These are phyloP conservation scores for Cytidiella melzeri DNA, from an alignment of 768 basidiomycete species.

Conservation along the genomic window DNA sequence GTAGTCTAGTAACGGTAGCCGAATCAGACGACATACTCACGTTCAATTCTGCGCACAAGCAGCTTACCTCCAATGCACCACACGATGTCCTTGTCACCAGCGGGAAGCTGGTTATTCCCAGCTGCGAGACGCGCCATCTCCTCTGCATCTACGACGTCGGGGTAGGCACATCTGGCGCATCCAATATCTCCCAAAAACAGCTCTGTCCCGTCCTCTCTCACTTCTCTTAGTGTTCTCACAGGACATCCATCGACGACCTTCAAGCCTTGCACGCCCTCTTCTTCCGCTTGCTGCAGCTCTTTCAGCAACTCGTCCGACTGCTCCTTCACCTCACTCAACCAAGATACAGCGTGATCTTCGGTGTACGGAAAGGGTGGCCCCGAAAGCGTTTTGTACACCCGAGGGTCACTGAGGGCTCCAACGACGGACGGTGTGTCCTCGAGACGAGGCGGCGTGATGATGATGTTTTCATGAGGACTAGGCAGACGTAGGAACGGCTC, in stretches of 20 bases:
- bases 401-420: constrained; percentile 41
- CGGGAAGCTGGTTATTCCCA: constrained; percentile 34
- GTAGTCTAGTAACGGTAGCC: constrained; percentile 55
- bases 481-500: constrained; percentile 56
- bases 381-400: constrained; percentile 38
- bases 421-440: constrained; percentile 32
- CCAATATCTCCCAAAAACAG: constrained; percentile 43
- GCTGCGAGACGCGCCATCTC: constrained; percentile 29
- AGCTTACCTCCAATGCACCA: constrained; percentile 58
- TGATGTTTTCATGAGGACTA: constrained; percentile 42
- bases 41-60: not conserved
- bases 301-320: constrained; percentile 27
- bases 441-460: constrained; percentile 51
- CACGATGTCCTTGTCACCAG: constrained; percentile 49
- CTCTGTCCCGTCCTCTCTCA: constrained; percentile 48
- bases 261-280: constrained; percentile 11
- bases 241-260: constrained; percentile 41
- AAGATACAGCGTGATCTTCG: constrained; percentile 32
- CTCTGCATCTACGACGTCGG: constrained; percentile 31
- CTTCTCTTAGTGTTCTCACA: constrained; percentile 45
- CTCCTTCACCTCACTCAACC: constrained; percentile 29
- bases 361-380: constrained; percentile 50
- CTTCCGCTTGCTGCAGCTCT: constrained; percentile 23
- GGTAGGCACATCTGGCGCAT: constrained; percentile 28
- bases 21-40: not conserved